phyloP scores from a whole-genome alignment of 352 stramenopile genomes.

The Phytopythium aichiense region DNA sequence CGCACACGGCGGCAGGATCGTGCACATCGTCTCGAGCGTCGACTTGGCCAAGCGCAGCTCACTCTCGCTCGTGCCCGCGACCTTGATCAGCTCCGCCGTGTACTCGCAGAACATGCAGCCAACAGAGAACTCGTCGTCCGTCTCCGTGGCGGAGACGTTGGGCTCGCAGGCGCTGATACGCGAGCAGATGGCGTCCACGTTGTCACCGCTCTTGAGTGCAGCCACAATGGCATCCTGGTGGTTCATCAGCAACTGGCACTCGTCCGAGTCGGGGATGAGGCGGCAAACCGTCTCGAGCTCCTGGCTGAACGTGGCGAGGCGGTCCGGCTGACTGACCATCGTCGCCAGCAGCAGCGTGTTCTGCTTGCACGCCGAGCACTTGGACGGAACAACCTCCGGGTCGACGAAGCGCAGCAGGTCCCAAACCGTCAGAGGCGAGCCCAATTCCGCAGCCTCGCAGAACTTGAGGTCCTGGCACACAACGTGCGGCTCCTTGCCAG shows the following conservation, averaged over 20 bases:
- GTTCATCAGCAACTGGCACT: conserved; percentile 55
- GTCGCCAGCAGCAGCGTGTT: conserved; percentile 54
- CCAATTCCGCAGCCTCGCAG: conserved; percentile 19
- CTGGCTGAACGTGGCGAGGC: conserved; percentile 41
- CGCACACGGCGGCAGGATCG: conserved; percentile 51
- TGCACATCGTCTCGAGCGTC: conserved; percentile 74
- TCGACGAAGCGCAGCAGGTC: conserved; percentile 46
- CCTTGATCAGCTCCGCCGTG: conserved; percentile 55
- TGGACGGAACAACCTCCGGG: conserved; percentile 27
- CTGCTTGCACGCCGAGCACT: conserved; percentile 53
- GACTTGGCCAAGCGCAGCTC: conserved; percentile 57
- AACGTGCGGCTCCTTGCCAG: conserved; percentile 53
- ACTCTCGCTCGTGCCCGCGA: conserved; percentile 40
- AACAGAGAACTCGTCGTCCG: conserved; percentile 42
- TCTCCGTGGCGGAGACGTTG: conserved; percentile 6
- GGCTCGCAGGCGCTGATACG: conserved; percentile 36
- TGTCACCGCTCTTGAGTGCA: conserved; percentile 42
- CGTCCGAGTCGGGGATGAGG: conserved; percentile 46
- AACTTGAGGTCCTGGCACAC: conserved; percentile 56
- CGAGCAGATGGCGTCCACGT: conserved; percentile 47
- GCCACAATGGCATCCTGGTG: conserved; percentile 49
- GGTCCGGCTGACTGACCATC: conserved; percentile 38
- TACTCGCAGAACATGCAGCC: conserved; percentile 79
- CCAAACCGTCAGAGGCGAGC: conserved; percentile 16
- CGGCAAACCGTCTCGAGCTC: conserved; percentile 52